Base-by-base conservation (phyloP, 2,329 filamentous ascomycete species). In the Penicillium sp. region DNA sequence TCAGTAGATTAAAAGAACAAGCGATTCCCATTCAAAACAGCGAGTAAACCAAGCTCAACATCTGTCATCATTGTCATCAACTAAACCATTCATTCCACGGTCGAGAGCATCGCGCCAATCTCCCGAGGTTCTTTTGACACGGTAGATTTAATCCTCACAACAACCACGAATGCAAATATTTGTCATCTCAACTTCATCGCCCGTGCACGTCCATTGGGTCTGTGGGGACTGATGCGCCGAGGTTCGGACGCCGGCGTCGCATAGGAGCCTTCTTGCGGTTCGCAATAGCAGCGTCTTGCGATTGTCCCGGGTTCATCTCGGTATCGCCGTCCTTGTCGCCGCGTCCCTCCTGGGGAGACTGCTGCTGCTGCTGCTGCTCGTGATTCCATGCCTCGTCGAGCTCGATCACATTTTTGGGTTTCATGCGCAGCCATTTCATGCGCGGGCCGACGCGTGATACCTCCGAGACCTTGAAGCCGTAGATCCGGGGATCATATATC, bases 401-500 rank as follows among this genome's bases (percentile, higher is more conserved):
- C 65, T 96, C 89, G 40, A 81, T 86, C 51, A 96, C 80, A 67
- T 96, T 85, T 13, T 80, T 79, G 0, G 94, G 94, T 69, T 91
- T 88, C 74, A 88, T 86, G 62, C 94, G 85, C 65, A 99, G 78
- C 94, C 94, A 99, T 71, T 92, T 91, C 94, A 99, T 99, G 57
- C 94, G 84, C 11, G 94, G 94, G 0, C 94, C 94, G 23, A 90
- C 91, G 62, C 89, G 85, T 39, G 94, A 90, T 54, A 92, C 82
- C 74, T 97, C 94, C 16, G 90, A 93, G 19, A 99, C 94, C 58
- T 89, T 85, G 78, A 99, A 99, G 27, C 94, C 94, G 75, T 97
- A 99, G 71, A 99, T 97, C 63, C 87, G 89, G 55, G 94, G 91
- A 70, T 97, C 91, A 75, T 97, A 97, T 66, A 97, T 90, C 71